A percentile compares a stretch with the other conserved stretches of the same genome.
Conservation (phyloP, 1,284 basidiomycete species). For the Irpex sp. region DNA sequence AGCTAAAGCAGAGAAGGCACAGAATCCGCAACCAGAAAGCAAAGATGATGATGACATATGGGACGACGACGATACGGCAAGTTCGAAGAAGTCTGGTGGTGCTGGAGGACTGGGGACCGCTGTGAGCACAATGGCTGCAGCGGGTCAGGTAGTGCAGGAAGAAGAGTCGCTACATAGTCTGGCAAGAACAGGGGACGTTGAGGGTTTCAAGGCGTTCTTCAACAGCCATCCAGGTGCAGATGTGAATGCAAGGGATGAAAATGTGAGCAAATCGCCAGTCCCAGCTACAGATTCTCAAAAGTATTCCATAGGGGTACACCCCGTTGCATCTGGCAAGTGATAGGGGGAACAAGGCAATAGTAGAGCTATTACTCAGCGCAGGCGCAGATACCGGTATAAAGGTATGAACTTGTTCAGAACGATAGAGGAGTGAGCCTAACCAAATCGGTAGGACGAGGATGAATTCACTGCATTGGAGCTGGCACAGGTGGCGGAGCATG, state of each 20-base stretch:
- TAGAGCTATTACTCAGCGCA: constrained; percentile 55
- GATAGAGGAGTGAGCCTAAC: not conserved
- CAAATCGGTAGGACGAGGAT: constrained; percentile 59
- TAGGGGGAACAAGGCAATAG: constrained; percentile 61
- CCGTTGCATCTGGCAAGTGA: constrained; percentile 84
- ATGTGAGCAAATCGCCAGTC: constrained; percentile 43
- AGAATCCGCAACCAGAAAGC: constrained; percentile 8
- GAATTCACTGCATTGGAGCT: constrained; percentile 63
- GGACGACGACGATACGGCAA: constrained; percentile 17
- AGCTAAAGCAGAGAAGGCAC: constrained; percentile 9
- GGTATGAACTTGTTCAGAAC: constrained; percentile 34
- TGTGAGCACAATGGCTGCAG: constrained; percentile 58
- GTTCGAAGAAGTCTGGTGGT: constrained; percentile 19
- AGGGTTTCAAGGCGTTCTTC: constrained; percentile 46
- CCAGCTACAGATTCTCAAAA: not conserved
- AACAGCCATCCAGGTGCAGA: constrained; percentile 33
- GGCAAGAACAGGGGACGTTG: constrained; percentile 54
- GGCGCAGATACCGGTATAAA: constrained; percentile 66
- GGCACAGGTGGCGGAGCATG: constrained; percentile 63
- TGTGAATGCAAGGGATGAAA: constrained; percentile 53
- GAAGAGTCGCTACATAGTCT: constrained; percentile 54
- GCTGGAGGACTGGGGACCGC: constrained; percentile 52
- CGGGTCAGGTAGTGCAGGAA: constrained; percentile 34
- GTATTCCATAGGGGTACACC: constrained; percentile 71
- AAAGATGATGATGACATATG: constrained; percentile 25